phyloP scores from a whole-genome alignment of 306 rosid species.

The Prunus salicina region DNA sequence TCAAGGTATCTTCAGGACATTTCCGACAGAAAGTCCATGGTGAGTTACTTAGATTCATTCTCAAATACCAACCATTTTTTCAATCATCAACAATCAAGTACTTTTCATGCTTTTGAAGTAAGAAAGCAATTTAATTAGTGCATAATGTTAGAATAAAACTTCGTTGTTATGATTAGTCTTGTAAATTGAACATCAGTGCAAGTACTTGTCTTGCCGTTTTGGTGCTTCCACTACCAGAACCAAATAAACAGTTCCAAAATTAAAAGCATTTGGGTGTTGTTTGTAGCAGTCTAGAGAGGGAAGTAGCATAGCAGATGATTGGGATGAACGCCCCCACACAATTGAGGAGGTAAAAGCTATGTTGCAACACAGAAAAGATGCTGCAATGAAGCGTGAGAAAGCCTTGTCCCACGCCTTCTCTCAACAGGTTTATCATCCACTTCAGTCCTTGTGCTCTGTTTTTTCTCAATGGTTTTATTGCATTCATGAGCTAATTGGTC shows the following conservation, averaged over 20 bases:
- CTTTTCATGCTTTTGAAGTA: not conserved
- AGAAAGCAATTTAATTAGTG: not conserved
- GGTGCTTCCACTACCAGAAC: slow-evolving; percentile 15
- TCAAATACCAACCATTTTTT: not conserved
- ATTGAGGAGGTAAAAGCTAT: slow-evolving; percentile 91
- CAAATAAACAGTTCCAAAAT: slow-evolving; percentile 18
- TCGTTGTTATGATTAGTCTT: slow-evolving; percentile 8
- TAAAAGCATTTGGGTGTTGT: not conserved
- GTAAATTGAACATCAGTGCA: not conserved
- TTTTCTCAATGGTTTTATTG: not conserved
- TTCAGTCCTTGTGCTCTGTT: not conserved
- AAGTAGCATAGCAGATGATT: slow-evolving; percentile 79
- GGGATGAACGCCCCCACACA: slow-evolving; percentile 91
- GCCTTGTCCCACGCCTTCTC: slow-evolving; percentile 74
- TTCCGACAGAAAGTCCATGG: slow-evolving; percentile 75
- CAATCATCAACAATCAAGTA: not conserved
- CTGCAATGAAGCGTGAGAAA: slow-evolving; percentile 77
- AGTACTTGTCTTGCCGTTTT: not conserved
- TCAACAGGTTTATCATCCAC: slow-evolving; percentile 59
- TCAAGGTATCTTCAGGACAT: slow-evolving; percentile 75
- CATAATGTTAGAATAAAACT: not conserved
- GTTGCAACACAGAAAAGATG: slow-evolving; percentile 78
- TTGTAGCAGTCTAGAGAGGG: slow-evolving; percentile 68
- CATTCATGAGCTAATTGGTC: slow-evolving; percentile 20
- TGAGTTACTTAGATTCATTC: slow-evolving; percentile 32